These are phyloP conservation scores for Solanum etuberosum DNA, from an alignment of 257 asterid species.

Conservation along the genomic window DNA sequence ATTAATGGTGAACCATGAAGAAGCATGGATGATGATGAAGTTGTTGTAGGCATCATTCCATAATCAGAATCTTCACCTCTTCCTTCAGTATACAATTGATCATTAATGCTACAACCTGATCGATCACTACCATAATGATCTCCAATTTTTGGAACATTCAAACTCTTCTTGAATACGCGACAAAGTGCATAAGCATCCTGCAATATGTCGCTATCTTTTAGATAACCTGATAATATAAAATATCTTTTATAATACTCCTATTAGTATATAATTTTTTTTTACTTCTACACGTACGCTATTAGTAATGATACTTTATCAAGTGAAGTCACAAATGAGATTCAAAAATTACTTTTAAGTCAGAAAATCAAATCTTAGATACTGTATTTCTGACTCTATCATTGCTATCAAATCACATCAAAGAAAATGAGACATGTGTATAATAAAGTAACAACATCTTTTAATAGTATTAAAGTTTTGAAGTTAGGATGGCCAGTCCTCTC, in stretches of 20 bases:
- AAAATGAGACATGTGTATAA: neutral
- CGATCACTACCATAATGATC: slow-evolving; percentile 46
- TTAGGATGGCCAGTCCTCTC: too few relatives aligned
- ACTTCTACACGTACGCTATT: neutral
- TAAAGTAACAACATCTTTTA: too few relatives aligned
- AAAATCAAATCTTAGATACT: too few relatives aligned
- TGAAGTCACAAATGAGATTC: too few relatives aligned
- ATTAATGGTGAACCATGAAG: slow-evolving; percentile 23
- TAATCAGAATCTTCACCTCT: slow-evolving; percentile 37
- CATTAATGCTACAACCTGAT: slow-evolving; percentile 43
- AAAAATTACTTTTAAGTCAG: too few relatives aligned
- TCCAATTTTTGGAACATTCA: slow-evolving; percentile 52
- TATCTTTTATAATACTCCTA: too few relatives aligned
- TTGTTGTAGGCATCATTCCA: slow-evolving; percentile 12
- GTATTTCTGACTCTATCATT: neutral
- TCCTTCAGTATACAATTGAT: slow-evolving; percentile 26
- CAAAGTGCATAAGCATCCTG: slow-evolving; percentile 97
- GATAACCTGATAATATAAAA: neutral
- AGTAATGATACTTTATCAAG: neutral
- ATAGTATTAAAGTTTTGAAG: neutral
- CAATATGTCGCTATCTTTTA: neutral
- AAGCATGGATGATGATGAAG: slow-evolving; percentile 31
- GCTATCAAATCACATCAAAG: too few relatives aligned
- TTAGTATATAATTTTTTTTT: too few relatives aligned
- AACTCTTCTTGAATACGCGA: slow-evolving; percentile 86